Evolutionary conservation across 2,329 filamentous ascomycete species (phyloP), one percentile per base, ranked within the genome.

Genomic region (Colletotrichum shisoi): DNA sequence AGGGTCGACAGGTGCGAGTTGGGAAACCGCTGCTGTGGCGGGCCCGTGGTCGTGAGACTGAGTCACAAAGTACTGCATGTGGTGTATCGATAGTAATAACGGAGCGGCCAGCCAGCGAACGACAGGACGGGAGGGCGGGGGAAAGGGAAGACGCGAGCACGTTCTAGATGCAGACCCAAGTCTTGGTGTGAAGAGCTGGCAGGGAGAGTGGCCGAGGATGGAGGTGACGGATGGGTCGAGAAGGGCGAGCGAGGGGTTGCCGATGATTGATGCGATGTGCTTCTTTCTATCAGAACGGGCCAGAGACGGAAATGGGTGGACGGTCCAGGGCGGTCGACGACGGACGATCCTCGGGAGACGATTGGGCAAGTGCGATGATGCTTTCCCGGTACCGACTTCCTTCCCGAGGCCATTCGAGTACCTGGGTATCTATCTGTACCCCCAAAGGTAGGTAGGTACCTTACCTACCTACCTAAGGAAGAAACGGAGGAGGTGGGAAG

Each of bases 161-260:
- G 48, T 67, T 67, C 61, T 60, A 64, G 64, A 67, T 27, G 61
- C 64, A 59, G 40, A 34, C 59, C 53, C 60, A 64, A 58, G 46
- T 44, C n/a, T 34, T 46, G 48, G 37, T 49, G 45, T 49, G 42
- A 58, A 58, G 60, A 58, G 60, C 34, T 42, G 64, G 34, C 60
- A 63, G 53, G 59, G 52, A 37, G 27, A 1, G 27, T 31, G 27
- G 17, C 37, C 39, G 44, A 46, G 31, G 44, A 39, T n/a, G 42
- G 56, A 48, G 24, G 2, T 8, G 56, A 46, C 27, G 31, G 56
- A 46, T 31, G 27, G 27, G 27, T 31, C 44, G 17, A 27, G 57
- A 59, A 49, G 34, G 27, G 58, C 34, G 48, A 60, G 42, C 27
- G 7, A 31, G 27, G 27, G 39, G 27, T 27, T 31, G 58, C 31